Evolutionary conservation across 306 rosid genomes (phyloP), one percentile per base, ranked within the genome.

Genomic region (Dryas drummondii): DNA sequence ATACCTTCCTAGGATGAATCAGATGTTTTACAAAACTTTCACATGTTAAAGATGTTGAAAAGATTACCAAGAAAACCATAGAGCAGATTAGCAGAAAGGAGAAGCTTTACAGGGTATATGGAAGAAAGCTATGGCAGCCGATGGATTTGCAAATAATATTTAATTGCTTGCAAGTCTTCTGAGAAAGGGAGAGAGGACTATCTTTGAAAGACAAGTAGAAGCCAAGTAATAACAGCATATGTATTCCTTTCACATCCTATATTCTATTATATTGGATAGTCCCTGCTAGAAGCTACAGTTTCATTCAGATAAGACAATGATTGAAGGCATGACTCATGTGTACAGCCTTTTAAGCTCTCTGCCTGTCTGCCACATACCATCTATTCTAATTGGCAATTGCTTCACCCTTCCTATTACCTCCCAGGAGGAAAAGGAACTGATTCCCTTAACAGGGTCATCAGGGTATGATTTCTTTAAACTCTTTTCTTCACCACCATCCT

Each of bases 351-450:
- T 26, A 27, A 51, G 47, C 59, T 13, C 14, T 27, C 74, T 75
- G 70, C 92, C 59, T 13, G 7, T 27, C 74, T 75, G 70, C 92
- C 88, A 82, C 87, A 63, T 74, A 79, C 66, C 66, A 52, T 32
- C 37, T 32, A 32, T 68, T 64, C 70, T 72, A 32, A 32, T 32
- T 32, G 37, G 37, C 45, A 72, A 51, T 91, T 86, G 89, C 94
- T 89, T 91, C 80, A 67, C 79, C 85, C 80, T 42, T 80, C 44
- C 81, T 66, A 67, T 72, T 59, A 69, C 82, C 86, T 52, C 80
- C 67, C 46, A 1, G 22, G 67, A 58, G 70, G 79, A 64, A n/a
- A 85, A 82, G 77, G 86, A 85, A 82, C 80, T 83, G 84, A 48
- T 73, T 83, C 87, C 76, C 68, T 41, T 63, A 16, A 40, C 45